Evolutionary conservation across 306 rosid genomes (phyloP).

Genomic region (Vigna unguiculata): DNA sequence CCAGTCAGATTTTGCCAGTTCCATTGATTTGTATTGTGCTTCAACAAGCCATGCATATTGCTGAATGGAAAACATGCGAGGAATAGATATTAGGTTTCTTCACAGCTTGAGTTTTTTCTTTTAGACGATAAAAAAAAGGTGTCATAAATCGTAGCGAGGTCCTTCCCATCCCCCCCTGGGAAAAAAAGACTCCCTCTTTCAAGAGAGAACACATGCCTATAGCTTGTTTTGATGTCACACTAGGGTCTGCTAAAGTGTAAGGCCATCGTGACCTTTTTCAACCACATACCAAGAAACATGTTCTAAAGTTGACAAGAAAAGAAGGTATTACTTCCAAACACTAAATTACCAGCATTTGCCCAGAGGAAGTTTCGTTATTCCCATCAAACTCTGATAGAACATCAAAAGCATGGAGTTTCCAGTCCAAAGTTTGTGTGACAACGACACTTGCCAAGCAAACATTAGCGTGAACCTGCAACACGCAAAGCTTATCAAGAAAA

Average conservation of each 20-base stretch:
- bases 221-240: conserved; percentile 32
- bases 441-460: conserved; percentile 97
- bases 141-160: conserved; percentile 26
- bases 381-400: conserved; percentile 92
- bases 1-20: conserved; percentile 93
- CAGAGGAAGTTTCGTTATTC: conserved; percentile 71
- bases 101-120: conserved; percentile 33
- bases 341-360: conserved; percentile 84
- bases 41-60: conserved; percentile 99
- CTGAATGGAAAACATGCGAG: conserved; percentile 57
- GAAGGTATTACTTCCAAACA: conserved; percentile 36
- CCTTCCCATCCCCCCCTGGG: neutral
- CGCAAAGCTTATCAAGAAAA: conserved; percentile 43
- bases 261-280: conserved; percentile 18
- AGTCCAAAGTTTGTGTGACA: conserved; percentile 94
- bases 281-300: conserved; percentile 14
- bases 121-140: conserved; percentile 11
- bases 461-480: conserved; percentile 84
- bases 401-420: conserved; percentile 99
- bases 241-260: conserved; percentile 14
- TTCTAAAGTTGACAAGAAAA: neutral
- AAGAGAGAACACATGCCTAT: conserved; percentile 35
- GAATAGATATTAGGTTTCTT: conserved; percentile 41
- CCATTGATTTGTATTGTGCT: conserved; percentile 90
- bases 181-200: conserved; percentile 15